Evolutionary conservation across 2,329 filamentous ascomycete species (phyloP).

Genomic region (Elsinoe batatas): DNA sequence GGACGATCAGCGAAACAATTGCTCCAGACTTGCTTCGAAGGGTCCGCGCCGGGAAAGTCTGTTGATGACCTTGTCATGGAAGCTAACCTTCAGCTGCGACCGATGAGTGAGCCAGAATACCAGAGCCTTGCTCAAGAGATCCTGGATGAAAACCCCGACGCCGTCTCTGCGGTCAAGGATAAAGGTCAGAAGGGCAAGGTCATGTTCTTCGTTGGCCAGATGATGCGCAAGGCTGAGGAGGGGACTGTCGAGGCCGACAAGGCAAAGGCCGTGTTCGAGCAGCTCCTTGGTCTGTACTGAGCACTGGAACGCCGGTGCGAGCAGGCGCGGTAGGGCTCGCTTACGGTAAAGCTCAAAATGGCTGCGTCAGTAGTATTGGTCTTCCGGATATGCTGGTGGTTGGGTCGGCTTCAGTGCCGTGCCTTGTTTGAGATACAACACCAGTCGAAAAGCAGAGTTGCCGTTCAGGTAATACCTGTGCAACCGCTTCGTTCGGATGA

Average conservation of each 20-base stretch:
- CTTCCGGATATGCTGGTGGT: constrained; percentile 13
- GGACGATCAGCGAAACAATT: constrained; percentile 51
- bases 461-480: constrained; percentile 96
- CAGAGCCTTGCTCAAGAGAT: constrained; percentile 43
- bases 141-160: constrained; percentile 45
- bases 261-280: constrained; percentile 45
- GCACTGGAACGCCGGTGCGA: too few relatives aligned
- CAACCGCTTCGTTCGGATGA: constrained; percentile 81
- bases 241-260: constrained; percentile 52
- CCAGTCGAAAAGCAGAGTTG: constrained; percentile 82
- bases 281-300: constrained; percentile 30
- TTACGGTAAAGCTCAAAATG: too few relatives aligned
- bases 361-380: constrained; percentile 10
- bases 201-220: constrained; percentile 59
- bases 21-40: constrained; percentile 44
- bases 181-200: constrained; percentile 55
- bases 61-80: constrained; percentile 47
- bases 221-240: constrained; percentile 52
- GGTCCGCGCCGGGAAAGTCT: constrained; percentile 23
- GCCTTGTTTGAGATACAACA: constrained; percentile 64
- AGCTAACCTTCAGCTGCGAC: constrained; percentile 45
- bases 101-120: constrained; percentile 49
- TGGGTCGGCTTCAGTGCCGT: constrained; percentile 33
- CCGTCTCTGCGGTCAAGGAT: constrained; percentile 49
- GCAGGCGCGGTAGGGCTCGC: too few relatives aligned